Percentiles rank a stretch among this genome's conserved stretches.
phyloP scores from a whole-genome alignment of 2,329 filamentous ascomycete species.

The Fonsecaea pugnacius region DNA sequence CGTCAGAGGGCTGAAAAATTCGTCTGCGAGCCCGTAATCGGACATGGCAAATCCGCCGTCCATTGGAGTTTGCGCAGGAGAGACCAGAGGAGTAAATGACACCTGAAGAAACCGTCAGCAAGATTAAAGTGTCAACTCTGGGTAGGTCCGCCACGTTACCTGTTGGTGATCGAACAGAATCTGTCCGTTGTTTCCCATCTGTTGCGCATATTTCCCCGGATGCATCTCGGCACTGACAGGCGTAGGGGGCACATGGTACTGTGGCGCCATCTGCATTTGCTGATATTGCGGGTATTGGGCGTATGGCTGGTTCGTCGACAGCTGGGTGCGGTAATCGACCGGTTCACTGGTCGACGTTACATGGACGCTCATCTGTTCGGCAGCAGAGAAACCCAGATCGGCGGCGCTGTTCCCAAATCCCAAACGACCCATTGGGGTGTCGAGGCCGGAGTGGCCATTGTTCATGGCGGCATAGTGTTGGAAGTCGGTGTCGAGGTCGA shows the following conservation, averaged over 20 bases:
- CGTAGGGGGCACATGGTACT: slow-evolving; percentile 48
- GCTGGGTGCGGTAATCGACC: slow-evolving; percentile 28
- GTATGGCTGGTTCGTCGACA: slow-evolving; percentile 38
- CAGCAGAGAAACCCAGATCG: slow-evolving; percentile 24
- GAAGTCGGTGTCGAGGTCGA: slow-evolving; percentile 55
- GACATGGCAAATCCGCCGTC: slow-evolving; percentile 53
- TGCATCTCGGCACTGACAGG: slow-evolving; percentile 56
- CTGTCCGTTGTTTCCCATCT: slow-evolving; percentile 46
- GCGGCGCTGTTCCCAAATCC: slow-evolving; percentile 40
- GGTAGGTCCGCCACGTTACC: slow-evolving; percentile 32
- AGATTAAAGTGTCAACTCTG: background rate
- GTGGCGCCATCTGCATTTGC: slow-evolving; percentile 38
- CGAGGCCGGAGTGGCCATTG: slow-evolving; percentile 44
- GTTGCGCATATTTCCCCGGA: slow-evolving; percentile 47
- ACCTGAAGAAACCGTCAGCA: slow-evolving; percentile 43
- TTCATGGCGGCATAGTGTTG: slow-evolving; percentile 47
- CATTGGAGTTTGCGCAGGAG: slow-evolving; percentile 56
- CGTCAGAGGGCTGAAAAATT: slow-evolving; percentile 56
- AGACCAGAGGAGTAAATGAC: slow-evolving; percentile 55
- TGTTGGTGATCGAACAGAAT: slow-evolving; percentile 52
- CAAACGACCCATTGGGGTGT: slow-evolving; percentile 46
- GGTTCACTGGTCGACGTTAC: slow-evolving; percentile 33
- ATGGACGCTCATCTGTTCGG: slow-evolving; percentile 36
- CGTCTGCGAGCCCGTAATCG: slow-evolving; percentile 54
- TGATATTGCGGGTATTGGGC: slow-evolving; percentile 39